Conservation (phyloP, 768 basidiomycete species). For the Suillus hirtellus region DNA sequence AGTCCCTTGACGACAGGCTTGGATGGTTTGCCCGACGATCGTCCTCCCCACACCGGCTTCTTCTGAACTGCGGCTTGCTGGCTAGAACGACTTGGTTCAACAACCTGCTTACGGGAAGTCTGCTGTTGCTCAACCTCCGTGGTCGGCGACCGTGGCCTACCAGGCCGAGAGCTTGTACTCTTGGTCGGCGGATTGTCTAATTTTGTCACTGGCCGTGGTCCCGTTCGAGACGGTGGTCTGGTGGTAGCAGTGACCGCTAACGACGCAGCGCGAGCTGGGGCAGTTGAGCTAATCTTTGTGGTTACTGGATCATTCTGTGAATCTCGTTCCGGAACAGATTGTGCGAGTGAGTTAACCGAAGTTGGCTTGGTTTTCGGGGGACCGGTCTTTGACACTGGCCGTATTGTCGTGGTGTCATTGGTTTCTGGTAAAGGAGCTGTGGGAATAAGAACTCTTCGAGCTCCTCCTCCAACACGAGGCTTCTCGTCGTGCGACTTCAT, state of each 20-base stretch:
- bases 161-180: background rate
- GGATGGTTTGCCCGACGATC: background rate
- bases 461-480: slow-evolving; percentile 21
- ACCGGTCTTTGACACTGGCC: background rate
- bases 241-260: background rate
- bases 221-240: background rate
- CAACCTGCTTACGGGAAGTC: background rate
- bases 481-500: slow-evolving; percentile 8
- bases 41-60: slow-evolving; percentile 13
- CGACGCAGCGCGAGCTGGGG: background rate
- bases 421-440: slow-evolving; percentile 3
- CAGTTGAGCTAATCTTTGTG: background rate
- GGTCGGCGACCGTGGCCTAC: background rate
- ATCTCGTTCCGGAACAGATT: background rate
- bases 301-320: background rate
- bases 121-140: background rate
- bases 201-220: no score
- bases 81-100: background rate
- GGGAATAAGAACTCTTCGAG: slow-evolving; percentile 34
- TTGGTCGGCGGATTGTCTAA: background rate
- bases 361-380: background rate
- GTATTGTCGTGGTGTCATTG: background rate
- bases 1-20: slow-evolving; percentile 4
- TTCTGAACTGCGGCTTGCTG: background rate
- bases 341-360: background rate